These are phyloP conservation scores for Collybia sordida DNA, from an alignment of 768 basidiomycete genomes.

Conservation along the genomic window DNA sequence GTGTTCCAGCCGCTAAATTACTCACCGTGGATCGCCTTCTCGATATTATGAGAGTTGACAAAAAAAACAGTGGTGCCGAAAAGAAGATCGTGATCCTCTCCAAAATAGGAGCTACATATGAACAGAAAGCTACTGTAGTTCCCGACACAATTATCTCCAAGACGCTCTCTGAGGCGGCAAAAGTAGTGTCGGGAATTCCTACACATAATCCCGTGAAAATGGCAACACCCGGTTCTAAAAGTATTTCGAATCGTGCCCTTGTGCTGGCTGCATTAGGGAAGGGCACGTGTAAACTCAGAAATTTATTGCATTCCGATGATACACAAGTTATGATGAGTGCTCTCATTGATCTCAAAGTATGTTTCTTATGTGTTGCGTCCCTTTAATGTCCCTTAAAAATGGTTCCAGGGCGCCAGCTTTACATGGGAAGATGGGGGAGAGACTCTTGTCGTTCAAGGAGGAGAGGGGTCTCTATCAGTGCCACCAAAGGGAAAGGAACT, in stretches of 20 bases:
- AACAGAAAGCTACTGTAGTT: slow-evolving; percentile 88
- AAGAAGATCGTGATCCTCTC: slow-evolving; percentile 95
- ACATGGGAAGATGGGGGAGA: slow-evolving; percentile 97
- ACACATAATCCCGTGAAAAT: slow-evolving; percentile 60
- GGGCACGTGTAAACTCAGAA: slow-evolving; percentile 86
- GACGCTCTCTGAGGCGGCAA: slow-evolving; percentile 78
- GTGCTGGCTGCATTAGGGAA: slow-evolving; percentile 89
- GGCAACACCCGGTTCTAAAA: slow-evolving; percentile 95
- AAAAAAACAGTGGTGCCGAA: slow-evolving; percentile 91
- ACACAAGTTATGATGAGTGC: slow-evolving; percentile 99
- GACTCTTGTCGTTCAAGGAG: slow-evolving; percentile 89
- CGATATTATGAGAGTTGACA: slow-evolving; percentile 95
- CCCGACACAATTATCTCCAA: slow-evolving; percentile 79
- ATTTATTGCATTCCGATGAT: slow-evolving; percentile 95
- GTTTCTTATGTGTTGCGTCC: slow-evolving; percentile 12
- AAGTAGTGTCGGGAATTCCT: slow-evolving; percentile 69
- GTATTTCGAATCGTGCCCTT: slow-evolving; percentile 92
- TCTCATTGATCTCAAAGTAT: slow-evolving; percentile 80
- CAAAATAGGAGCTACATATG: slow-evolving; percentile 88
- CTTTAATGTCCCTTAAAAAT: background rate
- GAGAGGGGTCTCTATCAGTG: slow-evolving; percentile 73
- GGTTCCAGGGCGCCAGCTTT: slow-evolving; percentile 79
- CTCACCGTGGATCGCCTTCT: slow-evolving; percentile 81
- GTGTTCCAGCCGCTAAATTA: slow-evolving; percentile 64
- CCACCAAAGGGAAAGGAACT: slow-evolving; percentile 83